Conservation (phyloP, 1,284 basidiomycete species). For the Coriolopsis trogii region DNA sequence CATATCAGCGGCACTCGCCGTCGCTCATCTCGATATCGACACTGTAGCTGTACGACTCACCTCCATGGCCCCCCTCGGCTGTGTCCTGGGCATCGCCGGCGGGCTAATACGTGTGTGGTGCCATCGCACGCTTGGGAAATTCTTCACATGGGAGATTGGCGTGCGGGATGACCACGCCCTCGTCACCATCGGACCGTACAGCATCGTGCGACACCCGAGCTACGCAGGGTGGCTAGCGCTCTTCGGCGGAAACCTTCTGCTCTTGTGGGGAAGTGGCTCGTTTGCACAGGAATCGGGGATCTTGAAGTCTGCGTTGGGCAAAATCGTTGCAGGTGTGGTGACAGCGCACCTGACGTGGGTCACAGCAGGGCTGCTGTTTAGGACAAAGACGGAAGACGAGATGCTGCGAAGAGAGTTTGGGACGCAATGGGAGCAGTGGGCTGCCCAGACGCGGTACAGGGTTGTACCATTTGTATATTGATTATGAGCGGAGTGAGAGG, state of each 20-base stretch:
- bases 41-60: constrained; percentile 1
- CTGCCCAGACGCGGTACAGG: constrained; percentile 17
- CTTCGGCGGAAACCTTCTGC: not conserved
- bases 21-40: not conserved
- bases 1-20: not conserved
- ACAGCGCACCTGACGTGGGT: not conserved
- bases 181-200: constrained; percentile 17
- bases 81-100: constrained; percentile 1
- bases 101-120: constrained; percentile 11
- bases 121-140: constrained; percentile 6
- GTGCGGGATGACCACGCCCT: constrained; percentile 12
- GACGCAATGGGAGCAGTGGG: constrained; percentile 22
- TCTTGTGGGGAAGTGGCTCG: not conserved
- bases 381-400: constrained; percentile 12
- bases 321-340: not conserved
- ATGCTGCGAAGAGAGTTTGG: constrained; percentile 16
- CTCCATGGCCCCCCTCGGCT: not conserved
- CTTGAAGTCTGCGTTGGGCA: not conserved
- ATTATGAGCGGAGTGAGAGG: too few species aligned
- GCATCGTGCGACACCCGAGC: constrained; percentile 18
- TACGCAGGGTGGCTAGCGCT: constrained; percentile 7
- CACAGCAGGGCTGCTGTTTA: not conserved
- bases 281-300: not conserved
- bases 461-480: constrained; percentile 11
- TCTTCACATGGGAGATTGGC: constrained; percentile 18